Base-by-base conservation (phyloP, 1,284 basidiomycete genomes). In the Moesziomyces sp. region DNA sequence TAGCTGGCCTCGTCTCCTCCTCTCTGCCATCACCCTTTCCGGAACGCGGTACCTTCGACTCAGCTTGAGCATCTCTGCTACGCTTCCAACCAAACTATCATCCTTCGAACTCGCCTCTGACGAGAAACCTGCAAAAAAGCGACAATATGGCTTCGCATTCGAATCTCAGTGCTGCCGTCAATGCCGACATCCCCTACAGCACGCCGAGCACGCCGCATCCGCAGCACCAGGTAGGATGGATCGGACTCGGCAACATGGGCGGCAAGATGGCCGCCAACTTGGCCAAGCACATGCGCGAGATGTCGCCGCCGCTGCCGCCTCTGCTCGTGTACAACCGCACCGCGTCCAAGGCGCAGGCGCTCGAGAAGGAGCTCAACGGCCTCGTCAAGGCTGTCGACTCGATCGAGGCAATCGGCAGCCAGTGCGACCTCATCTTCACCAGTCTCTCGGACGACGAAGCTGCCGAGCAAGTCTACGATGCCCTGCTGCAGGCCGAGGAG, bases 391-490 rank as follows among this genome's bases (percentile, higher is more conserved):
- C 91, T 47, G 90, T 90, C 4, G 84, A 88, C 23, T 85, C 85
- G 57, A 85, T 88, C 19, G 88, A 86, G 46, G 87, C 92, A 63
- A 76, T 93, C 58, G 91, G 87, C 1, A 80, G 72, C 14, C 86
- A 90, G 77, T 92, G 91, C 81, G 92, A 96, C 85, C 85, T 96
- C 73, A 88, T 96, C 79, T 86, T 96, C 81, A 92, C 92, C 45
- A 90, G 88, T 67, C 87, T 96, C 28, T 88, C 89, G 16, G 89
- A 88, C 72, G 94, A 97, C 77, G 88, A 88, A 9, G 91, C 89
- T 10, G 91, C 93, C 10, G 88, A 89, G 82, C 85, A 83, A n/a
- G 87, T 92, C 9, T 94, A 91, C 81, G 85, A 87, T 46, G 83
- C 88, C 54, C 89, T 93, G 53, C 87, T 88, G n/a, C 85, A 87